A percentile compares a stretch with the other conserved stretches of the same genome.
These are phyloP conservation scores for Schizochytrium sp. DNA, from an alignment of 108 stramenopile genomes.

Conservation along the genomic window DNA sequence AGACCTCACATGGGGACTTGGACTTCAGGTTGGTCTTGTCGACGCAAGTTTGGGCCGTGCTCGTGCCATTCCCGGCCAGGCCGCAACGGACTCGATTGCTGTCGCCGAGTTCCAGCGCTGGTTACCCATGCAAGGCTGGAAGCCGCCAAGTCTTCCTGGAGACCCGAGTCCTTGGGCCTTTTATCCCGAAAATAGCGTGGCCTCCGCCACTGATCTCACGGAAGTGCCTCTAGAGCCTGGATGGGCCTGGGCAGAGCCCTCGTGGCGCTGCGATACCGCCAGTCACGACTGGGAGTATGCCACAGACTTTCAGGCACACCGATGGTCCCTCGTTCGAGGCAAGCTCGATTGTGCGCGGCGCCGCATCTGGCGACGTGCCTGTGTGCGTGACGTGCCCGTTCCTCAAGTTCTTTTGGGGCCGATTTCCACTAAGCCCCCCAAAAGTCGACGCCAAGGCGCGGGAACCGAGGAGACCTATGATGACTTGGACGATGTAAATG, in stretches of 20 bases:
- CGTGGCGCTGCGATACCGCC: background rate
- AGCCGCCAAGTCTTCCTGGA: background rate
- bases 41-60: background rate
- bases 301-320: background rate
- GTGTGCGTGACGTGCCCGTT: background rate
- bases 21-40: background rate
- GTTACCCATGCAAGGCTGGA: constrained; percentile 3
- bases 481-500: no score
- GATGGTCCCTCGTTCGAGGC: background rate
- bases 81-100: background rate
- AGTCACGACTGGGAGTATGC: background rate
- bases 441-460: no score
- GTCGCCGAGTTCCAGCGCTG: background rate
- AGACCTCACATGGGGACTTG: background rate
- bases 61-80: background rate
- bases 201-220: background rate
- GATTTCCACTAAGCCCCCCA: no score
- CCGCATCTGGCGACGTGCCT: background rate
- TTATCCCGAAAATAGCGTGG: background rate
- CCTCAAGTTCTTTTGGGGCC: background rate
- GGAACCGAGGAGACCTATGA: no score
- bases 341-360: background rate
- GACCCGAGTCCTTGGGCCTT: background rate
- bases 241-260: background rate
- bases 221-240: background rate